phyloP scores from a whole-genome alignment of 768 basidiomycete genomes.

The Cystofilobasidium bisporidii region DNA sequence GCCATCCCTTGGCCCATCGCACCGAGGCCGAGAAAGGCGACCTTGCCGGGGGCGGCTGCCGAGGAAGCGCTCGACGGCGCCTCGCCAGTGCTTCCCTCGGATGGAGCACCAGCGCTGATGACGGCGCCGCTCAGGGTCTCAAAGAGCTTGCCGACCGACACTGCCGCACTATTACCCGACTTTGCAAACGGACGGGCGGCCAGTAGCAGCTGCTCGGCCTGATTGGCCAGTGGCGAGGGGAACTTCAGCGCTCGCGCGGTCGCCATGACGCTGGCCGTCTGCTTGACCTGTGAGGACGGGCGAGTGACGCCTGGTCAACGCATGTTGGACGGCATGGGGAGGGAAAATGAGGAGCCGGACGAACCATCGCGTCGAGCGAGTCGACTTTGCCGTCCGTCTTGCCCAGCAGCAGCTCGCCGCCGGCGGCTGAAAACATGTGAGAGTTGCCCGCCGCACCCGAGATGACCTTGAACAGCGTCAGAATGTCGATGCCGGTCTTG shows the following conservation, averaged over 20 bases:
- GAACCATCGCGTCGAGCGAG: slow-evolving; percentile 3
- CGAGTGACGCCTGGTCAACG: neutral
- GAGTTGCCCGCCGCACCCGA: slow-evolving; percentile 21
- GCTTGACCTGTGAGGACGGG: neutral
- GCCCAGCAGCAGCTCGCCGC: slow-evolving; percentile 10
- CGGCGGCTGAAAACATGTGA: neutral
- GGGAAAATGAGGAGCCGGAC: neutral
- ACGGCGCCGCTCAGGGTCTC: slow-evolving; percentile 3
- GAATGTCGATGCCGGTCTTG: slow-evolving; percentile 13
- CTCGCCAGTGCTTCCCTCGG: too few species aligned
- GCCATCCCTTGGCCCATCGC: slow-evolving; percentile 33
- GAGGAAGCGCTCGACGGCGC: too few species aligned
- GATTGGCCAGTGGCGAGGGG: slow-evolving; percentile 12
- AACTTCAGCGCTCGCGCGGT: slow-evolving; percentile 14
- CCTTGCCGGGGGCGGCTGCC: slow-evolving; percentile 22
- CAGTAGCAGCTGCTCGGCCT: slow-evolving; percentile 22
- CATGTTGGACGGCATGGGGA: neutral
- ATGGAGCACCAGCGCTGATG: neutral
- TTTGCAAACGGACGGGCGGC: neutral
- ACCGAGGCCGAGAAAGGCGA: slow-evolving; percentile 35
- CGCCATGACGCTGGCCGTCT: slow-evolving; percentile 13
- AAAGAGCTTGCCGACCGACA: slow-evolving; percentile 11
- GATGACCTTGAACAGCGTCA: slow-evolving; percentile 13
- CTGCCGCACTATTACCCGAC: neutral
- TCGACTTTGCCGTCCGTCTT: neutral